Base-by-base conservation (phyloP, 2,329 filamentous ascomycete species). In the Pseudogymnoascus sp. region DNA sequence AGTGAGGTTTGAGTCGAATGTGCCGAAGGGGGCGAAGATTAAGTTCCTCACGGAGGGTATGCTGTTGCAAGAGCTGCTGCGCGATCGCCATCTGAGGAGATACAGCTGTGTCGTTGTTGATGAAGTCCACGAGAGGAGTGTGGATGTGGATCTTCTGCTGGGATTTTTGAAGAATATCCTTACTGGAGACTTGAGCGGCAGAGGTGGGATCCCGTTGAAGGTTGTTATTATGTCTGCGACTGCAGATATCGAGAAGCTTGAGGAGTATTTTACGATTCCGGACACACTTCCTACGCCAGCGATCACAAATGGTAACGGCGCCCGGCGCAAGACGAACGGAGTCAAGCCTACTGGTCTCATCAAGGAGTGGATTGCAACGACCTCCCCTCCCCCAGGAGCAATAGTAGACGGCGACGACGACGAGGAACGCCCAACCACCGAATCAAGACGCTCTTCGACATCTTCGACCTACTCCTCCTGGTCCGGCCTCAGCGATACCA, bases 1-100 rank as follows among this genome's bases (percentile, higher is more conserved):
- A 3, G 93, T 99, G 35, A 88, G 94, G 61, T 99, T 99, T 70
- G 94, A 99, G 68, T 90, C 92, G 63, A 86, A 88, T 10, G 84
- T 90, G 0, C 89, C 90, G n/a, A 84, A 84, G 17, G 87, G 85
- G n/a, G 90, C 90, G 3, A 86, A 83, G 69, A 88, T 99, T 75
- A 97, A 97, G 71, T 99, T 92, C 69, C 77, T 99, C 65, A 99
- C 94, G 0, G 95, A 99, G 74, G 94, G 94, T 69, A 97, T 96
- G 87, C 79, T 99, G 59, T 79, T 99, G 11, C 92, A 97, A 72
- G 95, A 99, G 74, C 87, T 99, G 74, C 75, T 99, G 63, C 83
- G 88, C 60, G 94, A 99, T 72, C 90, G 90, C 1, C 81, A 86
- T 69, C 79, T 99, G 70, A 84, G 82, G 33, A 86, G 90, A 71